A percentile compares a stretch with the other conserved stretches of the same genome.
Conservation (phyloP, 257 asterid genomes). For the Craterostigma plantagineum region DNA sequence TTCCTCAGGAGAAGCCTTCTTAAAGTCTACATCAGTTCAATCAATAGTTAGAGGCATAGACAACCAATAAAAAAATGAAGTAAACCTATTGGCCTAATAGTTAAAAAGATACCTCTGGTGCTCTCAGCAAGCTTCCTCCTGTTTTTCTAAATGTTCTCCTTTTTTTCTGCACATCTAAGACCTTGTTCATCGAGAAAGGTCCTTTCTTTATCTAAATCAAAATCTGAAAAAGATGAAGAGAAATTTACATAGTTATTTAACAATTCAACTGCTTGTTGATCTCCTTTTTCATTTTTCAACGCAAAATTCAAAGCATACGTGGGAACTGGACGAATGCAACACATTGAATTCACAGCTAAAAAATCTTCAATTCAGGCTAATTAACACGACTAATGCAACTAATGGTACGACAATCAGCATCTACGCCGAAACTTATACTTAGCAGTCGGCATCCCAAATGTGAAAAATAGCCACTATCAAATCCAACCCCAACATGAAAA, state of each 20-base stretch:
- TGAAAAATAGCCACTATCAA: background rate
- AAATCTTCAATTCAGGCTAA: no score
- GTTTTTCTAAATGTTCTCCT: slow-evolving; percentile 93
- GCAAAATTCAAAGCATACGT: no score
- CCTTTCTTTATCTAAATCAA: slow-evolving; percentile 91
- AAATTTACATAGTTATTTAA: background rate
- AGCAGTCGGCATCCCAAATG: no score
- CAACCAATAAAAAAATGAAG: background rate
- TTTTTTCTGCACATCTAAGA: slow-evolving; percentile 87
- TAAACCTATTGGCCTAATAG: background rate
- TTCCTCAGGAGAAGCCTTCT: slow-evolving; percentile 87
- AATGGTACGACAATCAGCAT: no score
- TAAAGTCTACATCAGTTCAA: slow-evolving; percentile 38
- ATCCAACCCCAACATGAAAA: background rate
- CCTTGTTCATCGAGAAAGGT: slow-evolving; percentile 86
- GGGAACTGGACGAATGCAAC: no score
- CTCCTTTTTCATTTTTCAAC: no score
- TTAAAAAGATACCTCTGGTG: slow-evolving; percentile 69
- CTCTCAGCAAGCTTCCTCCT: slow-evolving; percentile 98
- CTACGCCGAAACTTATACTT: no score
- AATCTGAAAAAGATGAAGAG: slow-evolving; percentile 60
- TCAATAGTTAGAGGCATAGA: slow-evolving; percentile 1
- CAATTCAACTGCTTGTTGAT: background rate
- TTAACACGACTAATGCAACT: no score
- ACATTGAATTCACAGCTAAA: no score